Evolutionary conservation across 2,329 filamentous ascomycete genomes (phyloP), one percentile per base, ranked within the genome.

Genomic region (Aureobasidium namibiae): DNA sequence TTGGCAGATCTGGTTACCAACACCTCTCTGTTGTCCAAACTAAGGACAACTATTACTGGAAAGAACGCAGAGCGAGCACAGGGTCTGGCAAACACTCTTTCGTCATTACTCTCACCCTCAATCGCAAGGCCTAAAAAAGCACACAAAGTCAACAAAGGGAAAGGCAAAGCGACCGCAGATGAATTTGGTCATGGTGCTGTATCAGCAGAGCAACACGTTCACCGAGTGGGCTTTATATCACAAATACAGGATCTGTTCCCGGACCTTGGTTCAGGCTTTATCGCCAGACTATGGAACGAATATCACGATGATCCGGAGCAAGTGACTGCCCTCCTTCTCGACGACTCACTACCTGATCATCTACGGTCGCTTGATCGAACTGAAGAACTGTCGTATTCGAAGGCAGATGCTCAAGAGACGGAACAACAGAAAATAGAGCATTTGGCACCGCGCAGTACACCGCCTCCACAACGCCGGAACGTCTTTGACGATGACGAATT

Each of bases 191-290:
- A 75, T 58, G 67, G 68, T 2, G 65, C 67, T 10, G 8, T 61
- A 7, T 67, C 74, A 52, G 74, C 72, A 9, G 76, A 80, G 44
- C 76, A 92, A 34, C 89, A 94, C 67, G 76, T 92, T 23, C 90
- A 96, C 72, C 85, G 80, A 42, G 87, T 95, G 83, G 92, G 88
- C 66, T 83, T 92, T 50, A 84, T 97, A 54, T 88, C 88, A 0
- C 90, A 95, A 70, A 81, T 99, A n/a, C 91, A 96, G 69, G 92
- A 99, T 68, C 78, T 97, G 0, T 96, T 97, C 68, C 90, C 92
- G 0, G 84, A 95, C 63, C 77, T 97, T 10, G 91, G 92, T 5
- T 86, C 89, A 4, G 89, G 82, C 0, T 97, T 96, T 68, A 78
- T 97, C 16, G 80, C 89, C 18, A 87, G 82, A 66, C 79, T 95